These are phyloP conservation scores for Sporothrix protearum DNA, from an alignment of 2,329 filamentous ascomycete species.

Conservation along the genomic window DNA sequence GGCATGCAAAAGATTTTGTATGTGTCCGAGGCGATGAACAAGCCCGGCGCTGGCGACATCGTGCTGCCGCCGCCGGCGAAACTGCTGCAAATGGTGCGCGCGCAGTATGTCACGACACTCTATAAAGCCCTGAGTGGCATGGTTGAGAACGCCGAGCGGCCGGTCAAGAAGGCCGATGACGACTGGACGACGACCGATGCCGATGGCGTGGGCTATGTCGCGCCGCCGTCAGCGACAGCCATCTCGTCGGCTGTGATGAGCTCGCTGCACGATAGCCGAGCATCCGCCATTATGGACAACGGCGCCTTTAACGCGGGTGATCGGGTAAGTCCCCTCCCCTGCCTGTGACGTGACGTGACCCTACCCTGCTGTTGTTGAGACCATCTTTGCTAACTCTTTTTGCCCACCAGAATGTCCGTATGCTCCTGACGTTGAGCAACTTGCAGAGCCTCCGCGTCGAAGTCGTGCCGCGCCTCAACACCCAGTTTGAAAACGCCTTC, in stretches of 20 bases:
- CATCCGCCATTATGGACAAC: slow-evolving; percentile 40
- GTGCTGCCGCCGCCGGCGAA: slow-evolving; percentile 82
- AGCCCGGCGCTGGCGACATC: slow-evolving; percentile 70
- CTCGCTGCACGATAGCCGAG: slow-evolving; percentile 28
- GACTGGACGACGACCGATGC: slow-evolving; percentile 52
- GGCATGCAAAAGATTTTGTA: slow-evolving; percentile 97
- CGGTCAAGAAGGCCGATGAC: slow-evolving; percentile 61
- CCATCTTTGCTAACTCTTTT: neutral
- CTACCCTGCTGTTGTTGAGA: no score
- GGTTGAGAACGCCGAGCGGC: slow-evolving; percentile 90
- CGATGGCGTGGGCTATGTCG: slow-evolving; percentile 38
- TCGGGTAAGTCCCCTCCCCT: slow-evolving; percentile 44
- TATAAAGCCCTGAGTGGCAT: slow-evolving; percentile 94
- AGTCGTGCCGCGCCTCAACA: slow-evolving; percentile 81
- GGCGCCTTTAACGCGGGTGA: slow-evolving; percentile 54
- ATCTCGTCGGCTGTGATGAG: slow-evolving; percentile 21
- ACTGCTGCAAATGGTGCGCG: slow-evolving; percentile 82
- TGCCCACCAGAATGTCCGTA: slow-evolving; percentile 70
- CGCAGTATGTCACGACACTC: slow-evolving; percentile 87
- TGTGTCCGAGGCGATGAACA: slow-evolving; percentile 77
- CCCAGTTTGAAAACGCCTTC: slow-evolving; percentile 90
- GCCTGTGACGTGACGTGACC: no score
- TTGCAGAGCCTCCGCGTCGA: slow-evolving; percentile 77
- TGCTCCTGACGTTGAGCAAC: slow-evolving; percentile 91
- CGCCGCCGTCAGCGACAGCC: slow-evolving; percentile 13